Evolutionary conservation across 805 yeast genomes (phyloP).

Genomic region (Debaryomyces maramus): DNA sequence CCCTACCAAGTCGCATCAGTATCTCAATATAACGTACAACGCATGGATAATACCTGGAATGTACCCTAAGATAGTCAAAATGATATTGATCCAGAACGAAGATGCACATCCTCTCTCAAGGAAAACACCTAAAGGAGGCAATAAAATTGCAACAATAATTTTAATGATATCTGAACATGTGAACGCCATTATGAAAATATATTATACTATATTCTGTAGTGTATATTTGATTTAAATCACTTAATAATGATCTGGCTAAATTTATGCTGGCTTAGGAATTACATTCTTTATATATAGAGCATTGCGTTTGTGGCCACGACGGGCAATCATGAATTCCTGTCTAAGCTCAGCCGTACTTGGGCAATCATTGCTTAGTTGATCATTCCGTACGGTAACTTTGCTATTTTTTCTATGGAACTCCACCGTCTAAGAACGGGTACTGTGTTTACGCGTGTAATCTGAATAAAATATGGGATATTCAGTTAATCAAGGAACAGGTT

Average conservation of each 20-base stretch:
- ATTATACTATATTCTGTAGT: no score
- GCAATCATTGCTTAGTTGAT: background rate
- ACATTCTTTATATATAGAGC: no score
- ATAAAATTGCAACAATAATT: slow-evolving; percentile 49
- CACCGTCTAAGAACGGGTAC: background rate
- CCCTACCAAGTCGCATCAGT: no score
- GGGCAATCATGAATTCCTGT: no score
- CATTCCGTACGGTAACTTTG: background rate
- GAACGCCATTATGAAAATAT: slow-evolving; percentile 44
- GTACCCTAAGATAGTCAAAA: slow-evolving; percentile 71
- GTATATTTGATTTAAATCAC: no score
- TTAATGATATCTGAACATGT: slow-evolving; percentile 55
- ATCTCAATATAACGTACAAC: slow-evolving; percentile 49
- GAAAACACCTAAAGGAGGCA: slow-evolving; percentile 66
- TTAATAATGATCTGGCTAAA: no score
- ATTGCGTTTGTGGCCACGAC: no score
- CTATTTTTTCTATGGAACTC: background rate
- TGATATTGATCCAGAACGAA: slow-evolving; percentile 50
- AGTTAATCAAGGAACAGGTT: background rate
- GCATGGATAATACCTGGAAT: slow-evolving; percentile 75
- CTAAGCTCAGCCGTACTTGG: background rate
- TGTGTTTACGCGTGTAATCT: background rate
- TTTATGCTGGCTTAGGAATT: no score
- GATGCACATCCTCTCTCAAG: slow-evolving; percentile 56
- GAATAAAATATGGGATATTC: no score